Percentiles rank a stretch among this genome's conserved stretches.
These are phyloP conservation scores for Sclerotinia nivalis DNA, from an alignment of 2,329 filamentous ascomycete genomes.

Conservation along the genomic window DNA sequence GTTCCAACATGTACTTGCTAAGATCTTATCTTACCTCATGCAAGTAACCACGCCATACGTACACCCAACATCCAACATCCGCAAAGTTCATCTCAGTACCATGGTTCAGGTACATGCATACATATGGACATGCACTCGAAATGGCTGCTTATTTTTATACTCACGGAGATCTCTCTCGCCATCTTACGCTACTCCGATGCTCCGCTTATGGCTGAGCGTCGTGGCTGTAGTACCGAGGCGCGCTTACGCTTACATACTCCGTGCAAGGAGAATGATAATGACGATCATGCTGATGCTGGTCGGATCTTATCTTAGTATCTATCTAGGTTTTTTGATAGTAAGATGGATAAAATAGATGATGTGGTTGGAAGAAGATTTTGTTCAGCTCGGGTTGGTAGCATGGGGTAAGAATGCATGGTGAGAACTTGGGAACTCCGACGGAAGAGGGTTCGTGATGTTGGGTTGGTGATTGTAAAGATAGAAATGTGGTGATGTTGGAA, in stretches of 20 bases:
- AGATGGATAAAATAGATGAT: neutral
- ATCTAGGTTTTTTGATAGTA: neutral
- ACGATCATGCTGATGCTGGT: neutral
- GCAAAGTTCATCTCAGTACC: neutral
- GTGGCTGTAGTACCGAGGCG: neutral
- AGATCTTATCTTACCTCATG: neutral
- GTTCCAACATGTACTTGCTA: neutral
- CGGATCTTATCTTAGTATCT: neutral
- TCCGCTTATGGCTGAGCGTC: constrained; percentile 15
- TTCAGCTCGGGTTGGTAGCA: neutral
- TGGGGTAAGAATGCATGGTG: neutral
- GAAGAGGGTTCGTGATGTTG: neutral
- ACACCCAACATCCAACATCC: neutral
- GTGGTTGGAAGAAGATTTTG: neutral
- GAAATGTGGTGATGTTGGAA: neutral
- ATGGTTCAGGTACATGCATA: neutral
- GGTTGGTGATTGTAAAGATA: neutral
- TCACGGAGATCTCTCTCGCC: neutral
- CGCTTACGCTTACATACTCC: neutral
- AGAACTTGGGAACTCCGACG: neutral
- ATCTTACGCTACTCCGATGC: neutral
- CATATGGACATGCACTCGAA: neutral
- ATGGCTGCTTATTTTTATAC: neutral
- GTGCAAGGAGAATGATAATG: neutral
- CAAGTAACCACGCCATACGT: neutral